Percentiles rank a stretch among this genome's conserved stretches.
Evolutionary conservation across 306 rosid genomes (phyloP).

Genomic region (Pyrus pyrifolia): DNA sequence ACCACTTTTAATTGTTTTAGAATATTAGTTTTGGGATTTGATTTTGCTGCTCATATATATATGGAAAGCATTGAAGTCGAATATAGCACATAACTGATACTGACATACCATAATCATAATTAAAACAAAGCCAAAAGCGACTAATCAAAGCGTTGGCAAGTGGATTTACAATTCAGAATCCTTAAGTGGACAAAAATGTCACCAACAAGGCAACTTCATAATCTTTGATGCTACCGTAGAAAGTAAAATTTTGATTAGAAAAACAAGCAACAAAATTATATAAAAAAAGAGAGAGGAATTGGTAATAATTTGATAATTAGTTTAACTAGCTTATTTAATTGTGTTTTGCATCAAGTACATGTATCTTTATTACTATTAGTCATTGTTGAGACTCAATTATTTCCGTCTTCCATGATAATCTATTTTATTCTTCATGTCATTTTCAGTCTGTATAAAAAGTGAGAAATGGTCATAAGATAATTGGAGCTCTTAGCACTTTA

Average conservation of each 20-base stretch:
- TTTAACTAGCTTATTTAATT: not conserved
- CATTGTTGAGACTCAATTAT: slow-evolving; percentile 18
- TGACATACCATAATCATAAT: not conserved
- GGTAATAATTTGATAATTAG: too few relatives aligned
- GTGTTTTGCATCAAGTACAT: not conserved
- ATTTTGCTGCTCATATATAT: not conserved
- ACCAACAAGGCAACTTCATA: not conserved
- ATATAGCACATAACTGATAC: not conserved
- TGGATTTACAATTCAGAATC: not conserved
- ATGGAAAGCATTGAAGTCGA: not conserved
- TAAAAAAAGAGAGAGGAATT: not conserved
- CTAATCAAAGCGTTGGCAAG: not conserved
- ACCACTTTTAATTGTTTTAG: not conserved
- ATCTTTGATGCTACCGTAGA: not conserved
- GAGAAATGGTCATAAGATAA: slow-evolving; percentile 8
- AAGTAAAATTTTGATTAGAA: not conserved
- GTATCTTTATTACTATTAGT: not conserved
- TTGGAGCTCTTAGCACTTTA: slow-evolving; percentile 25
- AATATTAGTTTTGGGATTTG: not conserved
- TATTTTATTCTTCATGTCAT: slow-evolving; percentile 26
- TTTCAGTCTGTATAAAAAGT: slow-evolving; percentile 13
- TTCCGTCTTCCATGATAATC: slow-evolving; percentile 13
- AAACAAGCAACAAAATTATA: not conserved
- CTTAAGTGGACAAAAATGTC: not conserved
- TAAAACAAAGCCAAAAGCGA: not conserved